Conservation (phyloP, 768 basidiomycete genomes). For the Kwoniella pini region DNA sequence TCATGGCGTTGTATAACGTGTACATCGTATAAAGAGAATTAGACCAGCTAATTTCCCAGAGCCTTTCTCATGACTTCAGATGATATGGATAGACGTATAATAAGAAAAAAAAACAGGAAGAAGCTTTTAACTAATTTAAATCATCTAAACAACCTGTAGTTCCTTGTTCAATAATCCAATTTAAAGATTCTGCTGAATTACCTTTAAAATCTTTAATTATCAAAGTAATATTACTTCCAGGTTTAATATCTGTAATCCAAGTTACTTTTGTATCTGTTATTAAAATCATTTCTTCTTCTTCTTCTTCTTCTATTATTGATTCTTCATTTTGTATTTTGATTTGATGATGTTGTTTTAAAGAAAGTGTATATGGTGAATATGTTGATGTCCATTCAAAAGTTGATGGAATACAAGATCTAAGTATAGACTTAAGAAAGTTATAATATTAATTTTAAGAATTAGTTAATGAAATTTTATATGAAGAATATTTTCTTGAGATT, state of each 20-base stretch:
- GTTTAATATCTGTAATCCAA: constrained; percentile 35
- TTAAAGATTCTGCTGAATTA: constrained; percentile 10
- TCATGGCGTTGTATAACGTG: too few species aligned
- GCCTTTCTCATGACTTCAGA: too few species aligned
- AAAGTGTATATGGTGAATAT: constrained; percentile 13
- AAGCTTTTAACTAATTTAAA: neutral
- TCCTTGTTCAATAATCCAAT: constrained; percentile 27
- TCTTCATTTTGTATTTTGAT: neutral
- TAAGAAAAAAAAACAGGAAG: neutral
- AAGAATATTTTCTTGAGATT: neutral
- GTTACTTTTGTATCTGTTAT: constrained; percentile 22
- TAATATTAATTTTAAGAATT: neutral
- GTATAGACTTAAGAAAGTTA: constrained; percentile 4
- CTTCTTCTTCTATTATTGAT: neutral
- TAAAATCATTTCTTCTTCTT: constrained; percentile 19
- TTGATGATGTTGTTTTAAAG: neutral
- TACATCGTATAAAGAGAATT: too few species aligned
- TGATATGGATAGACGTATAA: too few species aligned
- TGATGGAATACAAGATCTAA: constrained; percentile 11
- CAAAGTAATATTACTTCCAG: constrained; percentile 27
- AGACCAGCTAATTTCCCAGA: too few species aligned
- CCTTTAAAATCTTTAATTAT: constrained; percentile 33
- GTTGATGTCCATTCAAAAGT: constrained; percentile 21
- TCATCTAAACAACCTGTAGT: constrained; percentile 24
- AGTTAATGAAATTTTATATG: neutral